phyloP scores from a whole-genome alignment of 2,329 filamentous ascomycete species.

The Epichloe brachyelytri region DNA sequence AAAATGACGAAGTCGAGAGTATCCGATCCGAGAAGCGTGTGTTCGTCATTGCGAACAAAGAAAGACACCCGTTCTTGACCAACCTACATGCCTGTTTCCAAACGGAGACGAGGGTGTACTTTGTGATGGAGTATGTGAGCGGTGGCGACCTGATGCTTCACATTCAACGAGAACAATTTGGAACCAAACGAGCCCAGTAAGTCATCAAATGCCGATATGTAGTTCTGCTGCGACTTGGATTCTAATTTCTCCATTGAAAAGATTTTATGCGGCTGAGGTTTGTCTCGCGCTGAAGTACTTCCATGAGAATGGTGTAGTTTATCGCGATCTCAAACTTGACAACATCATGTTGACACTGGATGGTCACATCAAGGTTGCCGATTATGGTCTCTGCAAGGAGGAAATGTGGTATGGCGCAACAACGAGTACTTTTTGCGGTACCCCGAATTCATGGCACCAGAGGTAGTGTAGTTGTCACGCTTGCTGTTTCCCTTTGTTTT shows the following conservation, averaged over 20 bases:
- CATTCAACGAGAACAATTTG: constrained; percentile 93
- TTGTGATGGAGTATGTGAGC: constrained; percentile 99
- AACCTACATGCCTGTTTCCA: constrained; percentile 98
- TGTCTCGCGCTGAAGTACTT: constrained; percentile 97
- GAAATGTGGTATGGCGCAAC: constrained; percentile 99
- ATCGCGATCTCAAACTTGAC: constrained; percentile 87
- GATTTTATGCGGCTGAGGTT: constrained; percentile 95
- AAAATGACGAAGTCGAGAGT: constrained; percentile 98
- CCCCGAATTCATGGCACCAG: constrained; percentile 98
- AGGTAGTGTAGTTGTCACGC: constrained; percentile 41
- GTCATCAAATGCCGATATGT: constrained; percentile 24
- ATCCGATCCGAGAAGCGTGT: constrained; percentile 96
- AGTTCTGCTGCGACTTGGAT: too few species aligned
- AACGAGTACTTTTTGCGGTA: constrained; percentile 96
- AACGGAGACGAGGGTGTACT: constrained; percentile 95
- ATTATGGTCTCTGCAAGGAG: constrained; percentile 98
- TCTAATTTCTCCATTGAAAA: constrained; percentile 19
- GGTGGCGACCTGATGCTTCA: constrained; percentile 98
- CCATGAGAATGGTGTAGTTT: constrained; percentile 98
- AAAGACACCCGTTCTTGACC: constrained; percentile 88
- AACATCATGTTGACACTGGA: constrained; percentile 90
- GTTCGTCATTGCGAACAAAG: constrained; percentile 92
- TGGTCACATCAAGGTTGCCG: constrained; percentile 95
- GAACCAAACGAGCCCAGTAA: constrained; percentile 88
- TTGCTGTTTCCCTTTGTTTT: not conserved